A percentile compares a stretch with the other conserved stretches of the same genome.
Evolutionary conservation across 2,329 filamentous ascomycete species (phyloP).

Genomic region (Cercospora berteroae): DNA sequence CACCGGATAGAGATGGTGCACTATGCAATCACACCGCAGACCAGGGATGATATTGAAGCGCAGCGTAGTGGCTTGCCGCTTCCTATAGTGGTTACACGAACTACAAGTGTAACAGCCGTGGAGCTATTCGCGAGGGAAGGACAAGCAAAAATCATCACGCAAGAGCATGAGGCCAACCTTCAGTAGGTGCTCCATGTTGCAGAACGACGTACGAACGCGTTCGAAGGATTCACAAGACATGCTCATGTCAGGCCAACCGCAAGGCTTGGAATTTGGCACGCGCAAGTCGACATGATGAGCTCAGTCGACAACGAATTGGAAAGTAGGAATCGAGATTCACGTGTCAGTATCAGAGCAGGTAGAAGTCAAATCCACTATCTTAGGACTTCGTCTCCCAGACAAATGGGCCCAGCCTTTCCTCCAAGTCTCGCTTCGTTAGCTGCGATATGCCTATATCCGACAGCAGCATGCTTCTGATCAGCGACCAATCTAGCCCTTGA

Average conservation of each 20-base stretch:
- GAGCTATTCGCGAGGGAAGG: background rate
- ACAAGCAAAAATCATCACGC: background rate
- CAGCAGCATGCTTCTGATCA: background rate
- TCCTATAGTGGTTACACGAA: background rate
- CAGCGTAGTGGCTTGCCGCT: background rate
- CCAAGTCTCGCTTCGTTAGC: background rate
- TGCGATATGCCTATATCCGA: background rate
- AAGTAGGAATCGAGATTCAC: background rate
- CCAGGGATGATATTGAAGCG: background rate
- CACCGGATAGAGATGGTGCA: background rate
- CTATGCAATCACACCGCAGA: background rate
- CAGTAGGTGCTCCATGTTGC: background rate
- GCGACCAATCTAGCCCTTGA: conserved; percentile 16
- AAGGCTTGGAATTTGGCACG: background rate
- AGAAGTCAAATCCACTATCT: background rate
- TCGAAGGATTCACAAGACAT: no score
- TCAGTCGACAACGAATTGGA: background rate
- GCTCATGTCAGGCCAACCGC: background rate
- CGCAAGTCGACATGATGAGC: background rate
- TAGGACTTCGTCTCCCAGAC: background rate
- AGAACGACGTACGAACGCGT: background rate
- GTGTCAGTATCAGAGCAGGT: background rate
- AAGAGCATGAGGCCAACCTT: background rate
- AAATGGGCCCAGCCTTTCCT: background rate
- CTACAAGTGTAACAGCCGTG: background rate